Base-by-base conservation (phyloP, 2,329 filamentous ascomycete genomes). In the Epichloe sp. region DNA sequence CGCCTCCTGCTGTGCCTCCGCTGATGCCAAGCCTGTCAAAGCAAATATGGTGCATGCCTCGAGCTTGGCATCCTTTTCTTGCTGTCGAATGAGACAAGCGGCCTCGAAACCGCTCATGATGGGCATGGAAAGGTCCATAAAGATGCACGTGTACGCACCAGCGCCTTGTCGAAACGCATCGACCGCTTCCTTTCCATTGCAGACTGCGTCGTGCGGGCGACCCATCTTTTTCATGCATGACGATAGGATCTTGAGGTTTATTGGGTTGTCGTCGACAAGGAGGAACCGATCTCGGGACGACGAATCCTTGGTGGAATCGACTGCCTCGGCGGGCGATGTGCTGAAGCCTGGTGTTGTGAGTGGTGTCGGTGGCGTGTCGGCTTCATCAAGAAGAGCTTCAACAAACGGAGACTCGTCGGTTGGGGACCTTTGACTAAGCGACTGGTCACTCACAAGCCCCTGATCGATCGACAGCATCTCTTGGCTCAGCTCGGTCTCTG, bases 121-220 rank as follows among this genome's bases (percentile, higher is more conserved):
- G 0, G 76, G 76, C 76, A 79, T 79, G 53, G 68, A 75, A 3
- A 77, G 71, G 55, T 79, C 76, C 52, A 65, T 68, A 0, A 68
- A 55, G 6, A 68, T 55, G 51, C 58, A 58, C 14, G 49, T 51
- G 19, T 58, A 65, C 2, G 50, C 38, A 0, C 48, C 54, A 0
- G 57, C 57, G 8, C 48, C 26, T 11, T 52, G 34, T 5, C 36
- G 50, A 17, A 60, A 65, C 8, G 53, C 55, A 4, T 63, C 56
- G 15, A 63, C 49, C 0, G 62, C 63, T 44, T 65, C 57, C 42
- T 61, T 57, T 0, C 64, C 63, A 42, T 65, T 58, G 21, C 44
- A 52, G 1, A 60, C 63, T 2, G 55, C 55, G 2, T 56, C 52
- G 40, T 57, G 58, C 2, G 50, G 47, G 3, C 52, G 54, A 1